These are phyloP conservation scores for Neurospora terricola DNA, from an alignment of 495 filamentous ascomycete genomes.

Conservation along the genomic window DNA sequence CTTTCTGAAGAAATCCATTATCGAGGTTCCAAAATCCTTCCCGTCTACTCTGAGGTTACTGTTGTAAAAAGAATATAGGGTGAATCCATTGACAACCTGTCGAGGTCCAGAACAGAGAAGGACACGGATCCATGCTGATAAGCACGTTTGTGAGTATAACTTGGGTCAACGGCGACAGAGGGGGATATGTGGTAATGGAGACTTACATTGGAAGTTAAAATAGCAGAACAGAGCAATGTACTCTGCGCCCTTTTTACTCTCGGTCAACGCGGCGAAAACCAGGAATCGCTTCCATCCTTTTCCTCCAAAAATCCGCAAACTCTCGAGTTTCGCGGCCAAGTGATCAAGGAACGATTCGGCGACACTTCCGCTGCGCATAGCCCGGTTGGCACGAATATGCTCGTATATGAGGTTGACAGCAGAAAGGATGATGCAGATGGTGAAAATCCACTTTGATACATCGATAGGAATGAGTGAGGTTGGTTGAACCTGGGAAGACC, in stretches of 20 bases:
- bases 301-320: constrained; percentile 55
- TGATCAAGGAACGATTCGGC: constrained; percentile 84
- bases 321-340: constrained; percentile 71
- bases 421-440: constrained; percentile 77
- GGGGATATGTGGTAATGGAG: background rate
- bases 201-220: constrained; percentile 82
- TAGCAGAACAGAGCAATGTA: constrained; percentile 90
- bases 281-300: constrained; percentile 79
- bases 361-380: constrained; percentile 76
- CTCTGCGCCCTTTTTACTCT: constrained; percentile 81
- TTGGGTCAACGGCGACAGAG: background rate
- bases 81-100: constrained; percentile 79
- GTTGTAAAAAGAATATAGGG: constrained; percentile 67
- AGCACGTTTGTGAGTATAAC: constrained; percentile 1
- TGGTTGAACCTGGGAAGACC: constrained; percentile 43
- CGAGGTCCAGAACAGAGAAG: constrained; percentile 85
- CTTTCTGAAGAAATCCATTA: constrained; percentile 66
- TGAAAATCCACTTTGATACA: constrained; percentile 79
- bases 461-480: constrained; percentile 49
- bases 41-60: constrained; percentile 54
- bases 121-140: constrained; percentile 67
- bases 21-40: constrained; percentile 41
- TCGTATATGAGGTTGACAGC: constrained; percentile 68
- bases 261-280: constrained; percentile 86
- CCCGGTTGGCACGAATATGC: constrained; percentile 63